Evolutionary conservation across 2,329 filamentous ascomycete genomes (phyloP).

Genomic region (Leptographium procerum): DNA sequence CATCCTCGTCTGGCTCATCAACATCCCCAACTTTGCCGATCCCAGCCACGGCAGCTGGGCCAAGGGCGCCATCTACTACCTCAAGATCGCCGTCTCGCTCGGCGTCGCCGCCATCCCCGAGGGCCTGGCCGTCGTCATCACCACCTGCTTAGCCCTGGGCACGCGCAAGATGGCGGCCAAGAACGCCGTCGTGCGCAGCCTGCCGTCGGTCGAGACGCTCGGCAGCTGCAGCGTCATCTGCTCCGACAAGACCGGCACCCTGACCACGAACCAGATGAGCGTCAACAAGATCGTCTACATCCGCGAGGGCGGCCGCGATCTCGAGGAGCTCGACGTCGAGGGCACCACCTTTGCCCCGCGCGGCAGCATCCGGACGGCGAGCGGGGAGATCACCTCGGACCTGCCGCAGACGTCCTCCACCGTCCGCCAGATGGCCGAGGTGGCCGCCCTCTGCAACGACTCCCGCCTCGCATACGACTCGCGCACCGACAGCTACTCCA

Average conservation of each 20-base stretch:
- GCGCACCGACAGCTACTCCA: conserved; percentile 62
- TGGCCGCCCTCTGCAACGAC: conserved; percentile 77
- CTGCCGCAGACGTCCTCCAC: conserved; percentile 62
- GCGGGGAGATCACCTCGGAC: conserved; percentile 58
- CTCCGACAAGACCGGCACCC: conserved; percentile 96
- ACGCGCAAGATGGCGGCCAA: conserved; percentile 98
- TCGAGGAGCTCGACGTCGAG: conserved; percentile 82
- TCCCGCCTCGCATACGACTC: conserved; percentile 71
- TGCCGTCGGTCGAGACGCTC: conserved; percentile 93
- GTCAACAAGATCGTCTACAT: conserved; percentile 87
- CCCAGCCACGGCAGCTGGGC: conserved; percentile 85
- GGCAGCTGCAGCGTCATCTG: conserved; percentile 99
- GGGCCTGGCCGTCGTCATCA: conserved; percentile 94
- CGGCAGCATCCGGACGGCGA: conserved; percentile 53
- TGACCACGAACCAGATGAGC: conserved; percentile 99
- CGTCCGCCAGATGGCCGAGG: conserved; percentile 64
- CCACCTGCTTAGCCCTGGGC: conserved; percentile 91
- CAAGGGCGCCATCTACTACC: conserved; percentile 97
- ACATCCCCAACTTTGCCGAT: conserved; percentile 93
- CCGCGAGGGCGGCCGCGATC: conserved; percentile 55
- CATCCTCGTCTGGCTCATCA: conserved; percentile 94
- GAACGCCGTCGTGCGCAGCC: conserved; percentile 90
- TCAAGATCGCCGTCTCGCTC: conserved; percentile 97
- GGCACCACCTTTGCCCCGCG: conserved; percentile 86
- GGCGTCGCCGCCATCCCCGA: conserved; percentile 97